Evolutionary conservation across 2,329 filamentous ascomycete species (phyloP).

Genomic region (Fusarium mangiferae): DNA sequence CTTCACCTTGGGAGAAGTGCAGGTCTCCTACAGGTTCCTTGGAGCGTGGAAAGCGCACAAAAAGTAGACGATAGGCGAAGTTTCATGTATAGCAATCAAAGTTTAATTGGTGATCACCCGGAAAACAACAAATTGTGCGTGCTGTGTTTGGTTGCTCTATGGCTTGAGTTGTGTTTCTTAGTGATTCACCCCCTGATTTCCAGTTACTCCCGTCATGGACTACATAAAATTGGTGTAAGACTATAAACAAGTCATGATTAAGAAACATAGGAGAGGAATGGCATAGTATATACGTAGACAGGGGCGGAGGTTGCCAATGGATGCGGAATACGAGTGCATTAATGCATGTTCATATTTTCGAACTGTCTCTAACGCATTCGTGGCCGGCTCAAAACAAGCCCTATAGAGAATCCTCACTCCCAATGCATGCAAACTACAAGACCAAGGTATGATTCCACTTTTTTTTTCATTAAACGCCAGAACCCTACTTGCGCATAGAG

Average conservation of each 20-base stretch:
- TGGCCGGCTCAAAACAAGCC: slow-evolving; percentile 47
- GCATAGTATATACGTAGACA: neutral
- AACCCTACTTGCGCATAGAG: slow-evolving; percentile 87
- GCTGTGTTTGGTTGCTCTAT: neutral
- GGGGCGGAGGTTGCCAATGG: slow-evolving; percentile 17
- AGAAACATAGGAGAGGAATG: neutral
- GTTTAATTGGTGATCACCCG: slow-evolving; percentile 8
- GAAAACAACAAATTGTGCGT: slow-evolving; percentile 13
- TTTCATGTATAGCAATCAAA: slow-evolving; percentile 28
- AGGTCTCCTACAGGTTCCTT: slow-evolving; percentile 44
- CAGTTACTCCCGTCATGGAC: neutral
- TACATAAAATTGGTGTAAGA: neutral
- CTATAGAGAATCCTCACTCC: slow-evolving; percentile 52
- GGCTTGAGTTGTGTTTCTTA: neutral
- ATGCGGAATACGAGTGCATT: slow-evolving; percentile 43
- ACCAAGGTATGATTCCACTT: slow-evolving; percentile 51
- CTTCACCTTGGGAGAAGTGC: slow-evolving; percentile 46
- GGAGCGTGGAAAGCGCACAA: slow-evolving; percentile 8
- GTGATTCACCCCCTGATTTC: neutral
- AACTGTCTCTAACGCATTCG: slow-evolving; percentile 54
- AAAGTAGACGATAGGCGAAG: slow-evolving; percentile 22
- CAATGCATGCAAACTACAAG: slow-evolving; percentile 55
- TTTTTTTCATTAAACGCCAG: slow-evolving; percentile 51
- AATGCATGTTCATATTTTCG: slow-evolving; percentile 49
- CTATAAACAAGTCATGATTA: neutral